Percentiles rank a stretch among this genome's conserved stretches.
phyloP scores from a whole-genome alignment of 2,329 filamentous ascomycete genomes.

The Hymenoscyphus salicellus region DNA sequence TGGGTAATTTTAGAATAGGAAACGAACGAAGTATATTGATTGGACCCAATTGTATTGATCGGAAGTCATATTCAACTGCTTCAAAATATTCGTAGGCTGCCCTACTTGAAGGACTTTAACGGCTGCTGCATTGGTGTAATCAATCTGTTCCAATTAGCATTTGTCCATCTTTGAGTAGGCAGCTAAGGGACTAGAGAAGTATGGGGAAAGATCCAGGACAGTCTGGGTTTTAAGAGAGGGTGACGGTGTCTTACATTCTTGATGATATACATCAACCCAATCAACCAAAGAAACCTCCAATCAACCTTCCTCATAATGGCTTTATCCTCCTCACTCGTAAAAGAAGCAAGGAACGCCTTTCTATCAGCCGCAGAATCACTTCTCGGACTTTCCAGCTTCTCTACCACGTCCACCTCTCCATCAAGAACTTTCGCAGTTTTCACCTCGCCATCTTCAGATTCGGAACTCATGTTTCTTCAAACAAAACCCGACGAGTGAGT shows the following conservation, averaged over 20 bases:
- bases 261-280: conserved; percentile 43
- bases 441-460: conserved; percentile 13
- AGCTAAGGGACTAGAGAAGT: too few relatives aligned
- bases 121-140: conserved; percentile 41
- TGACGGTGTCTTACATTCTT: conserved; percentile 42
- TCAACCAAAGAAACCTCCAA: conserved; percentile 38
- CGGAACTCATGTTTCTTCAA: background rate
- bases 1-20: conserved; percentile 12
- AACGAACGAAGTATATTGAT: conserved; percentile 40
- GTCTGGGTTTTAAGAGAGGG: too few relatives aligned
- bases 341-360: conserved; percentile 38
- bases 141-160: conserved; percentile 34
- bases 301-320: conserved; percentile 43
- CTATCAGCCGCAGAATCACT: conserved; percentile 19
- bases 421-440: conserved; percentile 6
- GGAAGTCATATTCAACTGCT: conserved; percentile 40
- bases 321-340: conserved; percentile 40
- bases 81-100: conserved; percentile 39
- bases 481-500: background rate
- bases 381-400: conserved; percentile 13
- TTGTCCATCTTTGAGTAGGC: too few relatives aligned
- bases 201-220: too few relatives aligned
- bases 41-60: conserved; percentile 43
- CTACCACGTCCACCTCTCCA: background rate
- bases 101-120: conserved; percentile 45